Evolutionary conservation across 2,329 filamentous ascomycete species (phyloP).

Genomic region (Aotearoamyces nothofagi): DNA sequence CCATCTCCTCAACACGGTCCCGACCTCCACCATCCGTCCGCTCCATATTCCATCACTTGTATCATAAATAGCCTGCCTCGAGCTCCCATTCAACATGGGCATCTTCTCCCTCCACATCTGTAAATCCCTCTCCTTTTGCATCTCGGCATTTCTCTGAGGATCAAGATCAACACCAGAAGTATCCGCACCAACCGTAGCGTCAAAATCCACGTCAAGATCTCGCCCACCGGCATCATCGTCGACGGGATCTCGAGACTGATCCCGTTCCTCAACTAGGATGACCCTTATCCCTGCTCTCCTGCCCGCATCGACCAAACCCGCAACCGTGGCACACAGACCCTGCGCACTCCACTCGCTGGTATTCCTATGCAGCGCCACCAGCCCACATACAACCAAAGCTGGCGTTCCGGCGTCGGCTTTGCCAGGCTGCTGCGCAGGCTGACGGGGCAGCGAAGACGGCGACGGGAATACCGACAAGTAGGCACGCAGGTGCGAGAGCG

Average conservation of each 20-base stretch:
- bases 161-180: not conserved
- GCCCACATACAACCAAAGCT: conserved; percentile 46
- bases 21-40: conserved; percentile 41
- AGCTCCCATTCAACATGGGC: conserved; percentile 45
- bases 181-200: not conserved
- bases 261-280: conserved; percentile 28
- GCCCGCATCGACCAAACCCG: conserved; percentile 47
- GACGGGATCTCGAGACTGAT: no score
- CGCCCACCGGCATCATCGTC: conserved; percentile 15
- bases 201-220: conserved; percentile 8
- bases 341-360: conserved; percentile 66
- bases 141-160: not conserved
- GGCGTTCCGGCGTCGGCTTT: conserved; percentile 18
- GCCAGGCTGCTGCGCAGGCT: conserved; percentile 5
- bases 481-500: conserved; percentile 62
- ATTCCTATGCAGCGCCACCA: conserved; percentile 47
- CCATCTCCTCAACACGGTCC: conserved; percentile 47
- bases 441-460: conserved; percentile 1
- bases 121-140: no score
- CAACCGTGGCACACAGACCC: conserved; percentile 48
- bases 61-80: conserved; percentile 24
- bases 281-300: conserved; percentile 26
- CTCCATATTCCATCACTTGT: conserved; percentile 37
- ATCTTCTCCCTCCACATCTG: conserved; percentile 33
- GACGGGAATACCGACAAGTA: conserved; percentile 40